Percentiles rank a stretch among this genome's conserved stretches.
phyloP scores from a whole-genome alignment of 768 basidiomycete genomes.

The Lentinula sp. region DNA sequence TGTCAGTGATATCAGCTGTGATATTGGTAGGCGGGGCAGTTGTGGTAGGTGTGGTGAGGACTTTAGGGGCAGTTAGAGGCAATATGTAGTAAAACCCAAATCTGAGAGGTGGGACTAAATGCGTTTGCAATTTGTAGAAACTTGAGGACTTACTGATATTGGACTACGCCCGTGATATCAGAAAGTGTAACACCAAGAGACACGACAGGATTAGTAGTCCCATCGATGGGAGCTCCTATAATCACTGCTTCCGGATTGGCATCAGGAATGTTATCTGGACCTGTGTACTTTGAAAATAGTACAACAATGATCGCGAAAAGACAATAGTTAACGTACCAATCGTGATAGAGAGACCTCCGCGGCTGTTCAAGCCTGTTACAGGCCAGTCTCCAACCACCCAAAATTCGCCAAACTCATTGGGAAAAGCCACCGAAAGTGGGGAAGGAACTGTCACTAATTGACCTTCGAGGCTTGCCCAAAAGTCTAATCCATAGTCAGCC shows the following conservation, averaged over 20 bases:
- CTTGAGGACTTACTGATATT: conserved; percentile 35
- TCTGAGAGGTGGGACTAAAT: conserved; percentile 15
- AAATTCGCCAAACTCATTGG: conserved; percentile 47
- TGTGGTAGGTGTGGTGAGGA: conserved; percentile 32
- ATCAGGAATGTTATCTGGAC: conserved; percentile 43
- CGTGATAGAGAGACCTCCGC: conserved; percentile 49
- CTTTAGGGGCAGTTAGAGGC: conserved; percentile 46
- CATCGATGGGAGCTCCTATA: conserved; percentile 49
- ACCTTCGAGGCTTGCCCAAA: conserved; percentile 60
- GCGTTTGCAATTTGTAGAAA: not conserved
- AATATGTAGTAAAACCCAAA: conserved; percentile 52
- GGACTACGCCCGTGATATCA: conserved; percentile 51
- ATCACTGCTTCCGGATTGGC: conserved; percentile 53
- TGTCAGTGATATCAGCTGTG: conserved; percentile 21
- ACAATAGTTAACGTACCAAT: conserved; percentile 25
- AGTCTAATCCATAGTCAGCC: conserved; percentile 49
- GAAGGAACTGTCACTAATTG: conserved; percentile 46
- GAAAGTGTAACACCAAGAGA: conserved; percentile 38
- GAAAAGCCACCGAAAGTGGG: conserved; percentile 43
- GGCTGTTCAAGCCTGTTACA: conserved; percentile 45
- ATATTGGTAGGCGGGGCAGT: conserved; percentile 33
- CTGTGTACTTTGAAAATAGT: conserved; percentile 18
- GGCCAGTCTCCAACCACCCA: conserved; percentile 58
- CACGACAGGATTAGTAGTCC: conserved; percentile 40
- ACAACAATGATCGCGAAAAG: conserved; percentile 1